Evolutionary conservation across 331 rosid genomes (phyloP).

Genomic region (Malus hybrid): DNA sequence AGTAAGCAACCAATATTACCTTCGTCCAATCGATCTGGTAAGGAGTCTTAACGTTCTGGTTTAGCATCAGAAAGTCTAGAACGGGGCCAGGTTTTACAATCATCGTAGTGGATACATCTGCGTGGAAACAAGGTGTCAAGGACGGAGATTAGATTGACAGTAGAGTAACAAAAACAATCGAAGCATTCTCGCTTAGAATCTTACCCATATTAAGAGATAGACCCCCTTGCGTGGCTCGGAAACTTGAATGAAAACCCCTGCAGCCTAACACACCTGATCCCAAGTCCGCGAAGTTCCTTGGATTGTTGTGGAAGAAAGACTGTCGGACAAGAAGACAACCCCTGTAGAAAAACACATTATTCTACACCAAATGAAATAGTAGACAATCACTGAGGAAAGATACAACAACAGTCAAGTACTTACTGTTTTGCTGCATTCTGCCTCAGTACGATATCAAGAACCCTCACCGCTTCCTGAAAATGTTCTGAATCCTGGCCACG

Average conservation of each 20-base stretch:
- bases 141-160: not conserved
- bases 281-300: conserved; percentile 41
- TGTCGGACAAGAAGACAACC: conserved; percentile 93
- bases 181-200: not conserved
- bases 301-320: conserved; percentile 65
- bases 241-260: conserved; percentile 86
- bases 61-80: conserved; percentile 57
- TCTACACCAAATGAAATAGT: not conserved
- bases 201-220: conserved; percentile 69
- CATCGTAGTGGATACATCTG: conserved; percentile 91
- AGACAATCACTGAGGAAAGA: not conserved
- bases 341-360: conserved; percentile 25
- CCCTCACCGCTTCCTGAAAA: conserved; percentile 75
- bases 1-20: conserved; percentile 27
- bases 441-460: conserved; percentile 66
- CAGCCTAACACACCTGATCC: conserved; percentile 90
- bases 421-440: conserved; percentile 91
- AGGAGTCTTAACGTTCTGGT: conserved; percentile 64
- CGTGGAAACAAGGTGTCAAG: not conserved
- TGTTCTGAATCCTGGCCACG: conserved; percentile 69
- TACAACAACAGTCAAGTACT: conserved; percentile 2
- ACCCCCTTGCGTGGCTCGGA: conserved; percentile 73
- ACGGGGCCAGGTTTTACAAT: conserved; percentile 79
- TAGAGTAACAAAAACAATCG: not conserved
- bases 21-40: conserved; percentile 64